Percentiles rank a stretch among this genome's conserved stretches.
phyloP scores from a whole-genome alignment of 345 rosid genomes.

The Mangifera indica region DNA sequence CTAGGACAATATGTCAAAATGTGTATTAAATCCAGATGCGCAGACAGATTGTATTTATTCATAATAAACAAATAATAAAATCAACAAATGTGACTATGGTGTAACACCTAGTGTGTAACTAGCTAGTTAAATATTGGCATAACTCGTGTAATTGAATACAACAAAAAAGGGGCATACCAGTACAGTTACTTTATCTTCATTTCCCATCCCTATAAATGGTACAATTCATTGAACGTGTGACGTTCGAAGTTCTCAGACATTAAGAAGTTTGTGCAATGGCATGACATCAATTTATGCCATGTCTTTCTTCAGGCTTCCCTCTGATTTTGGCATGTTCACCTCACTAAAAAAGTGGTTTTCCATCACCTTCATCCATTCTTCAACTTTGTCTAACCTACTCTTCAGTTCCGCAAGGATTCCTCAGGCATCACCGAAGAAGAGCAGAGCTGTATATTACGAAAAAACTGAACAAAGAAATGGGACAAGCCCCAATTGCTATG shows the following conservation, averaged over 20 bases:
- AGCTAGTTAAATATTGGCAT: not conserved
- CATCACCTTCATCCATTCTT: not conserved
- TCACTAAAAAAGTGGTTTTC: not conserved
- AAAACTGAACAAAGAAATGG: constrained; percentile 1
- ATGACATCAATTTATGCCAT: not conserved
- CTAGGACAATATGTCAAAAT: not conserved
- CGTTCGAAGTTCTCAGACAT: not conserved
- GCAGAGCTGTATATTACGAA: not conserved
- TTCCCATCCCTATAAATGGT: not conserved
- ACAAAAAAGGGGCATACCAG: not conserved
- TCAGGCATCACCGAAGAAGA: not conserved
- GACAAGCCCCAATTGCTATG: not conserved
- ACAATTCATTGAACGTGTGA: not conserved
- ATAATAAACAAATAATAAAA: too few relatives aligned
- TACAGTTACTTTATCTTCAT: not conserved
- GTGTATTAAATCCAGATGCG: not conserved
- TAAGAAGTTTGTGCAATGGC: not conserved
- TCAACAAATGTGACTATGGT: too few relatives aligned
- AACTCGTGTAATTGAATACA: not conserved
- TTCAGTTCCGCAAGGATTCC: not conserved
- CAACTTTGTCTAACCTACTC: not conserved
- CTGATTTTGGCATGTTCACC: not conserved
- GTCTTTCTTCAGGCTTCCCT: not conserved
- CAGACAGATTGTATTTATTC: not conserved
- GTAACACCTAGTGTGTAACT: too few relatives aligned